A percentile compares a stretch with the other conserved stretches of the same genome.
Evolutionary conservation across 768 basidiomycete species (phyloP).

Genomic region (Suillus americanus): DNA sequence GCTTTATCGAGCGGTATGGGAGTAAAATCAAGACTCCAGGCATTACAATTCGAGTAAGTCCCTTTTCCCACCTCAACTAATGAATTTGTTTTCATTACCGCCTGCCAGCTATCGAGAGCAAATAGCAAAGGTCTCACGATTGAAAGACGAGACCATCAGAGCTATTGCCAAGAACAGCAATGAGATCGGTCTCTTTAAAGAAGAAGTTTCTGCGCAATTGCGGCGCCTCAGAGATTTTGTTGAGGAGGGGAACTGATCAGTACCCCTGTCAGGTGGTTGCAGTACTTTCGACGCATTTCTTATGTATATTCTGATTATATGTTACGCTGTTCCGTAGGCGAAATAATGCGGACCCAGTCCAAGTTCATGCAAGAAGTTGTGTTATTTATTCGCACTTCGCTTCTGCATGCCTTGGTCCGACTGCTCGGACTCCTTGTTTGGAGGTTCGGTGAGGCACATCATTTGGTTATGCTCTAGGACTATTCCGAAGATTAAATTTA

Average conservation of each 20-base stretch:
- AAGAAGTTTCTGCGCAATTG: slow-evolving; percentile 71
- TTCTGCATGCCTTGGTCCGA: not conserved
- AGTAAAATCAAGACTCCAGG: slow-evolving; percentile 75
- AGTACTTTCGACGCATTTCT: not conserved
- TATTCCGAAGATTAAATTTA: not conserved
- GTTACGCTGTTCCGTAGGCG: not conserved
- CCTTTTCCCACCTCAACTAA: not conserved
- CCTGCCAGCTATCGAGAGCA: slow-evolving; percentile 73
- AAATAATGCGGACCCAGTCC: not conserved
- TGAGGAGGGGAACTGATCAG: slow-evolving; percentile 42
- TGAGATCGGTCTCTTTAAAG: slow-evolving; percentile 80
- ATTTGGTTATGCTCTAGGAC: not conserved
- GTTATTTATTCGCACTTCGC: not conserved
- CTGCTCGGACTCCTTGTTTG: not conserved
- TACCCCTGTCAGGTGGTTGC: not conserved
- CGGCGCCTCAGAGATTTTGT: slow-evolving; percentile 68
- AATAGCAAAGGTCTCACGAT: slow-evolving; percentile 66
- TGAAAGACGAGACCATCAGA: slow-evolving; percentile 78
- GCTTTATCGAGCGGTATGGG: slow-evolving; percentile 82
- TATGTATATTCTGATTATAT: not conserved
- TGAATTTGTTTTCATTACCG: slow-evolving; percentile 5
- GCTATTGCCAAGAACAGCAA: slow-evolving; percentile 84
- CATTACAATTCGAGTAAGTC: slow-evolving; percentile 72
- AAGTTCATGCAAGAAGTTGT: not conserved
- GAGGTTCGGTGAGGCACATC: not conserved